Conservation (phyloP, 305 asterid genomes). For the Solanum hybrid region DNA sequence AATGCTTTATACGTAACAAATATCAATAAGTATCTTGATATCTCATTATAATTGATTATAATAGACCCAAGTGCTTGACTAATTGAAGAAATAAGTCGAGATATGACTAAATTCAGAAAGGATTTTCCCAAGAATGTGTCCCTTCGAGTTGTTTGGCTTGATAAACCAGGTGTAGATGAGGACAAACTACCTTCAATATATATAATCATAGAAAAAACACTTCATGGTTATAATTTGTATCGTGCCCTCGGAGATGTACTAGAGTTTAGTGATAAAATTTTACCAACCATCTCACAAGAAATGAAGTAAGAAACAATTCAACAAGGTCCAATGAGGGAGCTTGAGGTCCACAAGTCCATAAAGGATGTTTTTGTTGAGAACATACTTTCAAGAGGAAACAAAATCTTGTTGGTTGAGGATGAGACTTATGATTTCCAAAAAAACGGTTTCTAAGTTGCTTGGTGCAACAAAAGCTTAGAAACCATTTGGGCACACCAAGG, state of each 20-base stretch:
- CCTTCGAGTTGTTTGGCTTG: not conserved
- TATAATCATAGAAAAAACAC: constrained; percentile 19
- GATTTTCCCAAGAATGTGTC: not conserved
- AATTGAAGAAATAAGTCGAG: not conserved
- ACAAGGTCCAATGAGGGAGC: too few relatives aligned
- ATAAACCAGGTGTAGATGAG: not conserved
- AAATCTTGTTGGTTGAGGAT: constrained; percentile 24
- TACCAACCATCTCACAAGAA: not conserved
- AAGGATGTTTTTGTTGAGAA: not conserved
- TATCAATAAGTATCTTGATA: not conserved
- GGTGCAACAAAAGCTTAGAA: constrained; percentile 8
- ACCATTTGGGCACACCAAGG: constrained; percentile 16
- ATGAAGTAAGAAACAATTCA: not conserved
- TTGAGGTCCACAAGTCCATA: too few relatives aligned
- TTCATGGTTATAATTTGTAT: constrained; percentile 20
- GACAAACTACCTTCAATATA: constrained; percentile 12
- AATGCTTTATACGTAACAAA: not conserved
- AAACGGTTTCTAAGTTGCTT: not conserved
- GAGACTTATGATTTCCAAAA: constrained; percentile 1
- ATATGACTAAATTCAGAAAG: constrained; percentile 18
- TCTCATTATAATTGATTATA: constrained; percentile 8
- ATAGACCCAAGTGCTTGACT: constrained; percentile 20
- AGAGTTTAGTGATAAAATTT: not conserved
- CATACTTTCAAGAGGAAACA: constrained; percentile 17
- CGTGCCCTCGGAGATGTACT: not conserved